Base-by-base conservation (phyloP, 768 basidiomycete species). In the Agrocybe praecox region DNA sequence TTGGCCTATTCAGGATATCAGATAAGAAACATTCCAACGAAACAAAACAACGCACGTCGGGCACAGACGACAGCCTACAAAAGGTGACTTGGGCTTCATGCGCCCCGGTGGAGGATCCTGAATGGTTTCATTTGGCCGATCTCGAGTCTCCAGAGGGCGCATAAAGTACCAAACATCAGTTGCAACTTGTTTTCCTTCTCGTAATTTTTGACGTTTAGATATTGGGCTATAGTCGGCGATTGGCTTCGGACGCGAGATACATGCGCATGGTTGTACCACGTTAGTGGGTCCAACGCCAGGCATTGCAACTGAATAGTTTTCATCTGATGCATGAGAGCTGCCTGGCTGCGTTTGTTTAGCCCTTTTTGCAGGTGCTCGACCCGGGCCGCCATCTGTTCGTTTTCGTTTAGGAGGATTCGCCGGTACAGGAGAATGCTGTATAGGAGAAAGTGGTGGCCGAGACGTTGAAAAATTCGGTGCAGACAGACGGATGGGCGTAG, bases 151-250 rank as follows among this genome's bases (percentile, higher is more conserved):
- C 17, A 60, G 18, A 18, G 55, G 52, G 11, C 56, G 32, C 32
- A 64, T 50, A 44, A 66, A 63, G 22, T 62, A 67, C 59, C 65
- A 67, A 23, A 65, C 51, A 54, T 67, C 66, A 21, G 57, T 57
- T 17, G 65, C 65, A 23, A 21, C 52, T 23, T 56, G 55, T n/a
- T 56, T 56, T 24, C 36, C 48, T 40, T 36, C 33, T 2, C 12
- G 1, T n/a, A 5, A 2, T 9, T 43, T 49, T 18, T 36, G 55
- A 14, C 24, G 6, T 24, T 56, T 56, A n/a, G 48, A 42, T 15
- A 56, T 56, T 3, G 48, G 55, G n/a, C 55, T 56, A 15, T 56
- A 56, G 32, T 56, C 55, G 2, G 24, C 55, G 1, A 50, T 43
- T 36, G 55, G 55, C 42, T 50, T 42, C 11, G 55, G 55, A 56